Evolutionary conservation across 2,329 filamentous ascomycete genomes (phyloP), one percentile per base, ranked within the genome.

Genomic region (Botrytis hyacinthi): DNA sequence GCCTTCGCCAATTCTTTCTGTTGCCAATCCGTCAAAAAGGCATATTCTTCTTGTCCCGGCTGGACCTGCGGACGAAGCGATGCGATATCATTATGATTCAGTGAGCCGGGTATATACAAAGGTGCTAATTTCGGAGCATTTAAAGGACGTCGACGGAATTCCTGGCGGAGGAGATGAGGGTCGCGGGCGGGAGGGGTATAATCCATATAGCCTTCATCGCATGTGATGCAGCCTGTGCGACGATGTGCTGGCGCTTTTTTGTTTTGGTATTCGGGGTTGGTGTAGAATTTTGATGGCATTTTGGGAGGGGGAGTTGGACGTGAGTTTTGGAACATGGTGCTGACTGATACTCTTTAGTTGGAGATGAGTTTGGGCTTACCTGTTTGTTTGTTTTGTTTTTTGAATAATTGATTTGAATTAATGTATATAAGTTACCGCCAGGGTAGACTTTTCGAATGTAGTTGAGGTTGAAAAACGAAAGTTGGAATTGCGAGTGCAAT

Each of bases 291-390:
- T 7, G 59, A 18, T 2, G 26, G 16, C 35, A 18, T 51, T 48
- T 26, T 51, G 22, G 14, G 29, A 1, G 66, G n/a, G 42, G 10
- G 37, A 16, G 67, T 35, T 37, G 59, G 40, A 20, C 6, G 20
- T 29, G 26, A n/a, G 40, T 54, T 10, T 57, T 10, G 26, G 37
- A 44, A 44, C 18, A 60, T 46, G 51, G 22, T 37, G 6, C 37
- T 70, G 40, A 42, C 7, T 48, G 46, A 26, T 48, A 20, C 7
- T 29, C 59, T 42, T 66, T 32, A 54, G 44, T 32, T 66, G 40
- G 20, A 65, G 32, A 37, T 71, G 22, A 32, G 40, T 10, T 32
- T 40, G 29, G 26, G 37, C 69, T 71, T 66, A 71, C 57, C 35
- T 63, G 14, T n/a, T 29, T 71, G 4, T 26, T 29, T 48, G 0